Conservation (phyloP, 2,329 filamentous ascomycete genomes). For the Colletotrichum sp. region DNA sequence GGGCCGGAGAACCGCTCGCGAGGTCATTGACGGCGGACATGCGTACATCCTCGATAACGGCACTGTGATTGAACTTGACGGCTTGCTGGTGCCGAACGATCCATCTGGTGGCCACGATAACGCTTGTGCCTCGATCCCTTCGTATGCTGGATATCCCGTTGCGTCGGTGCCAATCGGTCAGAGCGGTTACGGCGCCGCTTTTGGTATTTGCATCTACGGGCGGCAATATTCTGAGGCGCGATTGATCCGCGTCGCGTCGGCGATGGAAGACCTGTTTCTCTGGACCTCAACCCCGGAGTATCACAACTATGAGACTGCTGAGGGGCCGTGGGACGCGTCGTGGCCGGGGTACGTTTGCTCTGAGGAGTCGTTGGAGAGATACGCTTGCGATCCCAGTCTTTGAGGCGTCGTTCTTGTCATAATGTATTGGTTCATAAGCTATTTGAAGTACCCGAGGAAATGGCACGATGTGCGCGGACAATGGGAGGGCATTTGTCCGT, state of each 20-base stretch:
- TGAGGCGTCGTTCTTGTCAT: neutral
- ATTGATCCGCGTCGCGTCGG: neutral
- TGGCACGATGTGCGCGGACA: neutral
- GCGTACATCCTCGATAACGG: neutral
- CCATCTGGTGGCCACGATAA: neutral
- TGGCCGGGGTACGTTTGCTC: slow-evolving; percentile 12
- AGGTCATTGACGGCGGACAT: slow-evolving; percentile 13
- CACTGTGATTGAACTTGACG: neutral
- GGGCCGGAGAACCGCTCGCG: slow-evolving; percentile 4
- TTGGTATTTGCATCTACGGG: neutral
- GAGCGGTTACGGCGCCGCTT: neutral
- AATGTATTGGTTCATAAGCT: neutral
- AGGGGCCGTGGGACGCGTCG: neutral
- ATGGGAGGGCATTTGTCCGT: neutral
- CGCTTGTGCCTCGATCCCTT: slow-evolving; percentile 5
- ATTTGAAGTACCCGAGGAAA: neutral
- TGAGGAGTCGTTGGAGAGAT: neutral
- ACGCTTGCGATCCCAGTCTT: slow-evolving; percentile 15
- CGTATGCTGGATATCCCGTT: slow-evolving; percentile 8
- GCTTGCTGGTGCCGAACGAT: slow-evolving; percentile 8
- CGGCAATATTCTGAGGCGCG: neutral
- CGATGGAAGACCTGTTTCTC: neutral
- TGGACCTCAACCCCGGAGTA: neutral
- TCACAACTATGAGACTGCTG: neutral
- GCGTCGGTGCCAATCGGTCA: neutral